Conservation (phyloP, 2,329 filamentous ascomycete genomes). For the Fusarium brevicatenulatum region DNA sequence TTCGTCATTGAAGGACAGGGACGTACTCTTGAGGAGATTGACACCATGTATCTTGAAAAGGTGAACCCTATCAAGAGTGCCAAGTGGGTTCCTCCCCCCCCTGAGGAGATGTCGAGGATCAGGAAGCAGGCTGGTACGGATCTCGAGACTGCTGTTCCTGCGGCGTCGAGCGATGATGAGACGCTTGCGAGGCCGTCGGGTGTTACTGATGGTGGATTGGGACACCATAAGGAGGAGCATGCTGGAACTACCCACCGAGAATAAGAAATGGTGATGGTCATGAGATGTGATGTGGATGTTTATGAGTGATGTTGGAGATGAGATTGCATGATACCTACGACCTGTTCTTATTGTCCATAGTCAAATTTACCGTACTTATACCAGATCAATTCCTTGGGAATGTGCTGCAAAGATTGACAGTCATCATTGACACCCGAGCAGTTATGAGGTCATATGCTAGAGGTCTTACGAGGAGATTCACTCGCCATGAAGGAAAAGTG, state of each 20-base stretch:
- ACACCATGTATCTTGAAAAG: constrained; percentile 77
- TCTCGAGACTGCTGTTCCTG: constrained; percentile 40
- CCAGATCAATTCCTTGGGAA: rapidly evolving
- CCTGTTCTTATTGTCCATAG: neutral
- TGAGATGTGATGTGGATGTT: neutral
- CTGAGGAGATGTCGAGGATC: constrained; percentile 56
- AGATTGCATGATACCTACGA: constrained; percentile 12
- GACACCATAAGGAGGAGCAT: constrained; percentile 27
- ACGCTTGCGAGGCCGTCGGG: constrained; percentile 17
- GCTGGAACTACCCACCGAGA: constrained; percentile 24
- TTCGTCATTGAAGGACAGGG: constrained; percentile 81
- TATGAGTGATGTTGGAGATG: neutral
- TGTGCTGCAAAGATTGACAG: no score
- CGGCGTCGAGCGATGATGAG: constrained; percentile 30
- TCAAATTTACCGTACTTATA: neutral
- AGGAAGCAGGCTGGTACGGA: constrained; percentile 55
- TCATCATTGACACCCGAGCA: rapidly evolving
- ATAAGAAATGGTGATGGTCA: neutral
- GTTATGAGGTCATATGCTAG: neutral
- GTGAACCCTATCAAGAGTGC: constrained; percentile 72
- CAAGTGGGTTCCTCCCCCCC: constrained; percentile 60
- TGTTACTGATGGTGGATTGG: constrained; percentile 5
- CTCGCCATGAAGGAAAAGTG: neutral
- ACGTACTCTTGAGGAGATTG: constrained; percentile 80
- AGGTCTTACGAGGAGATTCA: rapidly evolving